These are phyloP conservation scores for Xylaria sp. DNA, from an alignment of 2,329 filamentous ascomycete genomes.

Conservation along the genomic window DNA sequence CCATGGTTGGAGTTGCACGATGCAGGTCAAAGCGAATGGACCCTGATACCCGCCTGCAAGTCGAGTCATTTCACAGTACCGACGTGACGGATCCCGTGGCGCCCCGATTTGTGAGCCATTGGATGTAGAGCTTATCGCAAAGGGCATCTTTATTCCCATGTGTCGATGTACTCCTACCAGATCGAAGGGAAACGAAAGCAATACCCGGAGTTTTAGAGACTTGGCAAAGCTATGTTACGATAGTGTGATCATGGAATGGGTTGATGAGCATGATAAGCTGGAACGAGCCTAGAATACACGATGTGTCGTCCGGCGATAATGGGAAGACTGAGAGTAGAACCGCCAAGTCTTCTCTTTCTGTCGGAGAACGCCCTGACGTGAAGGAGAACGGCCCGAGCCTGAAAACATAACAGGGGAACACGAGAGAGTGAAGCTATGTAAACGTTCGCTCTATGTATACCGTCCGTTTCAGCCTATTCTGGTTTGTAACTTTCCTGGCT, in stretches of 20 bases:
- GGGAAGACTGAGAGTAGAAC: constrained; percentile 5
- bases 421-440: constrained; percentile 9
- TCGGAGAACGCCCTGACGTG: background rate
- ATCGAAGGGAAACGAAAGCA: background rate
- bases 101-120: background rate
- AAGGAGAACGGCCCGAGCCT: constrained; percentile 21
- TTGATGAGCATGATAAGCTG: background rate
- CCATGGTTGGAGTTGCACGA: constrained; percentile 15
- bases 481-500: constrained; percentile 19
- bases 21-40: constrained; percentile 26
- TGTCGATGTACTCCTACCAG: background rate
- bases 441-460: constrained; percentile 11
- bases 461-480: constrained; percentile 29
- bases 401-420: constrained; percentile 2
- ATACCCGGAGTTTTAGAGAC: background rate
- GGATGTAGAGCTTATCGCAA: background rate
- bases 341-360: constrained; percentile 5
- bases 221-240: background rate
- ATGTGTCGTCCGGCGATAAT: too few species aligned
- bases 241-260: background rate
- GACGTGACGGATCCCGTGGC: constrained; percentile 33
- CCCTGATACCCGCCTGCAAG: constrained; percentile 24
- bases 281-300: too few species aligned
- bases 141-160: background rate
- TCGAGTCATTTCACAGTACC: constrained; percentile 29